Percentiles rank a stretch among this genome's conserved stretches.
phyloP scores from a whole-genome alignment of 768 basidiomycete species.

The Russula emetica region DNA sequence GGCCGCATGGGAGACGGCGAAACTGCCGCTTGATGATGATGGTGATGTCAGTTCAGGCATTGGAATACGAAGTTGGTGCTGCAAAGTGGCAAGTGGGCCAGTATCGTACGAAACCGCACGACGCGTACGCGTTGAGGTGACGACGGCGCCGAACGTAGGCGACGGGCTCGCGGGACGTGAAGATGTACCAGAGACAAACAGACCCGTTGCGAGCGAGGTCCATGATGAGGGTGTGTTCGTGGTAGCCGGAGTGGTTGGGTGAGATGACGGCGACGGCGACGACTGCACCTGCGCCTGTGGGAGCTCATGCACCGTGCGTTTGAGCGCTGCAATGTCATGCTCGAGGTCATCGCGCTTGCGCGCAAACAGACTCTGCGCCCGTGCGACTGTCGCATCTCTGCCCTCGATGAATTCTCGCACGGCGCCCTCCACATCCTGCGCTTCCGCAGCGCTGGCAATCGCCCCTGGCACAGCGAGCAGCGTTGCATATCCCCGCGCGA shows the following conservation, averaged over 20 bases:
- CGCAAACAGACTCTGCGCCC: slow-evolving; percentile 46
- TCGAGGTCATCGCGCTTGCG: slow-evolving; percentile 67
- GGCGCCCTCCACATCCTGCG: slow-evolving; percentile 44
- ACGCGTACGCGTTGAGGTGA: slow-evolving; percentile 59
- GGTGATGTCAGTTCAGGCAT: slow-evolving; percentile 47
- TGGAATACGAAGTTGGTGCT: slow-evolving; percentile 51
- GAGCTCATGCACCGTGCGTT: slow-evolving; percentile 52
- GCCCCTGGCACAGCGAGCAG: slow-evolving; percentile 59
- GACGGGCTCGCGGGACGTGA: slow-evolving; percentile 42
- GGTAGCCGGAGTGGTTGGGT: slow-evolving; percentile 19
- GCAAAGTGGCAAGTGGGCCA: slow-evolving; percentile 26
- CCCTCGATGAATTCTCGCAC: slow-evolving; percentile 57
- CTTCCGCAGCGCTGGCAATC: slow-evolving; percentile 30
- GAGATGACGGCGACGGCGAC: not conserved
- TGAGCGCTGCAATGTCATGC: slow-evolving; percentile 71
- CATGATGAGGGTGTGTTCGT: slow-evolving; percentile 30
- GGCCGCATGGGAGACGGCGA: slow-evolving; percentile 29
- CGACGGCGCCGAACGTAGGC: slow-evolving; percentile 66
- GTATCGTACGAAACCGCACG: slow-evolving; percentile 42
- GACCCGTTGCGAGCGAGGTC: slow-evolving; percentile 56
- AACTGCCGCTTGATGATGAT: slow-evolving; percentile 20
- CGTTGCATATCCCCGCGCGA: slow-evolving; percentile 62
- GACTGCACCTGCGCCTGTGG: not conserved
- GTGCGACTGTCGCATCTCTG: slow-evolving; percentile 44
- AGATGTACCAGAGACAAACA: slow-evolving; percentile 37